Evolutionary conservation across 371 early-diverging fungal species (phyloP), one percentile per base, ranked within the genome.

Genomic region (Lichtheimia ornata): DNA sequence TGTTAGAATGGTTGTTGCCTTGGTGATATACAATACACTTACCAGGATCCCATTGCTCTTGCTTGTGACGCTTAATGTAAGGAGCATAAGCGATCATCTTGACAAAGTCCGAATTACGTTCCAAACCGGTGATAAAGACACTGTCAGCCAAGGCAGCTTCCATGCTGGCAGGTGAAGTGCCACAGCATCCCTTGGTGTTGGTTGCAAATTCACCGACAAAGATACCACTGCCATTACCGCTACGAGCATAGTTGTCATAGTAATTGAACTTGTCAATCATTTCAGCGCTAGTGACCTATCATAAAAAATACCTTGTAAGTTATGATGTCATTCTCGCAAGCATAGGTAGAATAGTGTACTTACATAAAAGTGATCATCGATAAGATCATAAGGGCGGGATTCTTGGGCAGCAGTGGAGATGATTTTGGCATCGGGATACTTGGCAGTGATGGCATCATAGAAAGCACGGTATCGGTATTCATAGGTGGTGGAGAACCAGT

Each of bases 41-140:
- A 61, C 67, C 66, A 49, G 69, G 69, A 25, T 68, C 58, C 69
- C 69, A 68, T 30, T 68, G 69, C n/a, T 64, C 61, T 12, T 68
- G 69, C 30, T 62, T 61, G 7, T 64, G 53, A 18, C 69, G 69
- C 42, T 59, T 68, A 5, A 68, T 35, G n/a, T 53, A 52, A 4
- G 69, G 69, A 4, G 71, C 68, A 63, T 71, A 71, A 27, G 71
- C 66, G 42, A 61, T 55, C 54, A 71, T 56, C 53, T 71, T 44
- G 56, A 71, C 64, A 44, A 64, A 20, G 43, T 71, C 68, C 2
- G 66, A 60, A 53, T 70, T 70, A 18, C 71, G 68, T 44, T 71
- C 71, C 52, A 71, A 28, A 50, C 71, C 71, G 3, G 59, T 52
- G 17, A 62, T 58, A 35, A 66, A 71, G n/a, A 61, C 55, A 22